phyloP scores from a whole-genome alignment of 2,329 filamentous ascomycete genomes.

The Sporothrix phasma region DNA sequence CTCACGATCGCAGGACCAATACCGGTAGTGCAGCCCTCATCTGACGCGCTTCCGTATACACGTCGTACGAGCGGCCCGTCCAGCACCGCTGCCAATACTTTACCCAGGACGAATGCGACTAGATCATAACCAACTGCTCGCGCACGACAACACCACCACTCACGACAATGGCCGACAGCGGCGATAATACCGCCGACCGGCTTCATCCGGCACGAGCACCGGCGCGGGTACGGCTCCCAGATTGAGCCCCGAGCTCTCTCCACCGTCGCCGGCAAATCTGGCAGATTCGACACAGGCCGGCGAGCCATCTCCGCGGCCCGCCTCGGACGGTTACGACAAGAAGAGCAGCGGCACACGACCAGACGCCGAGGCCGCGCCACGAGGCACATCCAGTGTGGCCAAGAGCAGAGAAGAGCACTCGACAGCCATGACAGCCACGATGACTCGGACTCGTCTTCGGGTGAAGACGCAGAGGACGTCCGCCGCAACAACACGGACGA shows the following conservation, averaged over 20 bases:
- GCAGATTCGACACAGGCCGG: slow-evolving; percentile 2
- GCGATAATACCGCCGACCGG: not conserved
- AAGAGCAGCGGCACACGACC: not conserved
- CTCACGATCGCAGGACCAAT: not conserved
- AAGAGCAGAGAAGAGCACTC: not conserved
- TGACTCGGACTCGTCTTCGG: not conserved
- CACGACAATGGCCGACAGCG: slow-evolving; percentile 2
- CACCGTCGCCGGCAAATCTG: not conserved
- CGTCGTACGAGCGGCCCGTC: not conserved
- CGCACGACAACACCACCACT: not conserved
- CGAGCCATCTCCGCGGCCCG: not conserved
- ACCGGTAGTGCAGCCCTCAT: not conserved
- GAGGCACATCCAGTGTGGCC: not conserved
- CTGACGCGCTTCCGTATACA: not conserved
- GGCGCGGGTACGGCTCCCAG: not conserved
- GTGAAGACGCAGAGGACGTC: not conserved
- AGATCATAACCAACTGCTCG: not conserved
- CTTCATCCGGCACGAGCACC: not conserved
- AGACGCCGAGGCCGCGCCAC: not conserved
- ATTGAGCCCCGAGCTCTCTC: not conserved
- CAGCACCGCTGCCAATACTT: not conserved
- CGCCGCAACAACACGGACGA: not conserved
- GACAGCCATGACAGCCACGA: not conserved
- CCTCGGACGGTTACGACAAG: not conserved
- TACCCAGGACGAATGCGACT: not conserved